phyloP scores from a whole-genome alignment of 306 rosid species.

The Myrica gale region DNA sequence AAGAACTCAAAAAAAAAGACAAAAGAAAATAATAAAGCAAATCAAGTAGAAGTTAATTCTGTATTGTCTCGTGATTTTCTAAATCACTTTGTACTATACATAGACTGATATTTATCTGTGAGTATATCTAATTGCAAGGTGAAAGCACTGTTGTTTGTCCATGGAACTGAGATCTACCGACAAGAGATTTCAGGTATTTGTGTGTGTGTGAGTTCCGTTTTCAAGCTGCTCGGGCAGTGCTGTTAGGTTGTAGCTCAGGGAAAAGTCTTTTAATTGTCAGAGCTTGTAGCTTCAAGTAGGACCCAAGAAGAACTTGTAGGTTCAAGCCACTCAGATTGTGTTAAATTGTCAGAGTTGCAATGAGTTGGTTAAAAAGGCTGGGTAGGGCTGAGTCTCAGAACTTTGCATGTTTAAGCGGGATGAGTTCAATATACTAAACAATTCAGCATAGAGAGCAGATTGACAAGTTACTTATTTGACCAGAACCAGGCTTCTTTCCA shows the following conservation, averaged over 20 bases:
- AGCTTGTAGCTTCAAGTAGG: too few species aligned
- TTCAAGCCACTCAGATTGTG: too few species aligned
- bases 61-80: neutral
- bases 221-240: neutral
- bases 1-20: constrained; percentile 19
- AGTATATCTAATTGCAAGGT: neutral
- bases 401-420: neutral
- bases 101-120: neutral
- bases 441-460: neutral
- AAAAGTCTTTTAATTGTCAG: neutral
- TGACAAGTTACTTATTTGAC: neutral
- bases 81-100: neutral
- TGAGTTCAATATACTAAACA: neutral
- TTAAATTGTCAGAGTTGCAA: too few species aligned
- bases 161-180: neutral
- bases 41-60: neutral
- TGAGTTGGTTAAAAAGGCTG: neutral
- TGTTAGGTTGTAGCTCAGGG: neutral
- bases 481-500: neutral
- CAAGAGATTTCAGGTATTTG: neutral
- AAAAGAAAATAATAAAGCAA: constrained; percentile 15
- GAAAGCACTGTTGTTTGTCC: neutral
- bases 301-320: neutral
- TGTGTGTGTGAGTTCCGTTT: neutral
- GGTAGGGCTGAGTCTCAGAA: neutral